Evolutionary conservation across 2,329 filamentous ascomycete genomes (phyloP), one percentile per base, ranked within the genome.

Genomic region (Aspergillus uvarum): DNA sequence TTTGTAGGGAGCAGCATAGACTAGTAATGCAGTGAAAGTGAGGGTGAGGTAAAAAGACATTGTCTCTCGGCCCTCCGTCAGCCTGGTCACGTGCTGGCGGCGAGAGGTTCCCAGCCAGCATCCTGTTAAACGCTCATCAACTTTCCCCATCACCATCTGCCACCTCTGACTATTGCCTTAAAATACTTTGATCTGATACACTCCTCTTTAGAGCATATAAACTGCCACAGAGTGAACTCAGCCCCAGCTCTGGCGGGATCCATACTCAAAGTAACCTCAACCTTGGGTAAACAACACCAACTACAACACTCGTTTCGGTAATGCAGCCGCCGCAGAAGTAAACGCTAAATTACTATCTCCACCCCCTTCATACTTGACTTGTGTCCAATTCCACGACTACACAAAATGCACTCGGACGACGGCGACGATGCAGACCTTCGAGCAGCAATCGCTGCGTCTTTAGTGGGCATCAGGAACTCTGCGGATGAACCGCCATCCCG

Each of bases 391-490:
- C 14, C 16, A 42, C 11, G 5, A 35, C 10, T 7, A 14, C 11
- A 12, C 16, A 54, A 44, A 5, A 64, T 65, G 62, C 49, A 48
- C 5, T 31, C 62, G 19, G 60, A 63, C 24, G 55, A 59, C 11
- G 22, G 44, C 11, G 38, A 60, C 24, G 66, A 69, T 51, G 50
- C 61, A 14, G 64, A 59, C 8, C 54, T 65, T 31, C 58, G 59
- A 62, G 61, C 58, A 48, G 64, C 64, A 42, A 66, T 65, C 31
- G 63, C 63, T 42, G 64, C 64, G 14, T 74, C 72, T 8, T 55
- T 71, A 5, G 44, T 35, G 24, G 65, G 70, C n/a, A 35, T 52
- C 8, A 55, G 57, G 6, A 32, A 24, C 31, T 26, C 59, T 22
- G 21, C 31, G 24, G 48, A 32, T 11, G 32, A 51, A 3, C 16